These are phyloP conservation scores for Stemphylium beticola DNA, from an alignment of 2,329 filamentous ascomycete genomes.

Conservation along the genomic window DNA sequence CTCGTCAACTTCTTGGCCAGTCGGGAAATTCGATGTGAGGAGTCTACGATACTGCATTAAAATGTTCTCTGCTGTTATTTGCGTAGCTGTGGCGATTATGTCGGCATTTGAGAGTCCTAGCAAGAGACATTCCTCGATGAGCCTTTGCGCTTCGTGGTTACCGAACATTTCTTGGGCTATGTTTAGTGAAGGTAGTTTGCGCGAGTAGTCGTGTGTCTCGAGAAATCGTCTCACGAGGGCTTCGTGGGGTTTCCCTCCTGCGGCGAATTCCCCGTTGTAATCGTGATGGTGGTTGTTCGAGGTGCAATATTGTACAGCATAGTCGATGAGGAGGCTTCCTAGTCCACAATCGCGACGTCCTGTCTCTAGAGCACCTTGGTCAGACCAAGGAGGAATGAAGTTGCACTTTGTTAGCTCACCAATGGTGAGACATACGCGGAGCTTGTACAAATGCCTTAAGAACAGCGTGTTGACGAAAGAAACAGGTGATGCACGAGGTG, in stretches of 20 bases:
- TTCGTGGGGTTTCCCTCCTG: slow-evolving; percentile 58
- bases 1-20: slow-evolving; percentile 56
- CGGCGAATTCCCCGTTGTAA: slow-evolving; percentile 59
- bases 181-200: slow-evolving; percentile 60
- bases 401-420: slow-evolving; percentile 67
- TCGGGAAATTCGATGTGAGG: slow-evolving; percentile 43
- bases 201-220: slow-evolving; percentile 56
- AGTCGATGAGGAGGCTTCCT: slow-evolving; percentile 64
- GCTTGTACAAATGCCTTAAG: slow-evolving; percentile 62
- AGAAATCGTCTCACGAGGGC: slow-evolving; percentile 61
- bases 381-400: slow-evolving; percentile 61
- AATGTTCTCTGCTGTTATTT: slow-evolving; percentile 65
- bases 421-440: slow-evolving; percentile 67
- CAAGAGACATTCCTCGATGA: slow-evolving; percentile 57
- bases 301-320: slow-evolving; percentile 62
- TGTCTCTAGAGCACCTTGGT: slow-evolving; percentile 47
- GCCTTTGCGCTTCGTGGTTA: slow-evolving; percentile 60
- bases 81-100: slow-evolving; percentile 64
- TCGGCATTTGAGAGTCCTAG: slow-evolving; percentile 58
- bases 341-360: slow-evolving; percentile 64
- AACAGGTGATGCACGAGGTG: slow-evolving; percentile 63
- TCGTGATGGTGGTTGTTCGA: slow-evolving; percentile 59
- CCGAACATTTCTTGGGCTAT: slow-evolving; percentile 67
- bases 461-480: slow-evolving; percentile 64
- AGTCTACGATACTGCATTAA: slow-evolving; percentile 59